Percentiles rank a stretch among this genome's conserved stretches.
Conservation (phyloP, 2,329 filamentous ascomycete genomes). For the Diaporthe australafricana region DNA sequence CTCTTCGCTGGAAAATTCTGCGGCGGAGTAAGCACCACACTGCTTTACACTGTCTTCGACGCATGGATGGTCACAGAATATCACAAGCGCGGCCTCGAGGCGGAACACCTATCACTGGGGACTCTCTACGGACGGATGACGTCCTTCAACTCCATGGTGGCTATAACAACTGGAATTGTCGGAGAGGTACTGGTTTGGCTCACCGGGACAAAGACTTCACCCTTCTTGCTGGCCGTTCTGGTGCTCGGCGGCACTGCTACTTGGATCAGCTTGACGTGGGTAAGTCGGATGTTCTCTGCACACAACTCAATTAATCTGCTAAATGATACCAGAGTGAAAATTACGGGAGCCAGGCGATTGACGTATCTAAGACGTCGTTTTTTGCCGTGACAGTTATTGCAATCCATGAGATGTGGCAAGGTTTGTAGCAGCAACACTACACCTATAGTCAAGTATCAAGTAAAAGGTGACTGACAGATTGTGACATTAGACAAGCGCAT, state of each 20-base stretch:
- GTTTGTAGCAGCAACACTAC: neutral
- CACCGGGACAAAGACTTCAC: slow-evolving; percentile 61
- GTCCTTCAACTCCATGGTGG: slow-evolving; percentile 65
- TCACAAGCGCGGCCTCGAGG: slow-evolving; percentile 57
- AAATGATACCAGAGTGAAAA: neutral
- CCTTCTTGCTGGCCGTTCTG: slow-evolving; percentile 41
- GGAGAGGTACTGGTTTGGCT: slow-evolving; percentile 62
- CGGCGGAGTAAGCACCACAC: slow-evolving; percentile 66
- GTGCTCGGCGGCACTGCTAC: slow-evolving; percentile 50
- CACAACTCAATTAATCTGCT: neutral
- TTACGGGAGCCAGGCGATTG: neutral
- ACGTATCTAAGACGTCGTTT: neutral
- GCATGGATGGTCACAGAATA: slow-evolving; percentile 72
- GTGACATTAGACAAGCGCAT: slow-evolving; percentile 56
- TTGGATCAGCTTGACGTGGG: slow-evolving; percentile 61
- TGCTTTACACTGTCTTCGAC: slow-evolving; percentile 70
- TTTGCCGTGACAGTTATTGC: neutral
- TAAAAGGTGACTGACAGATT: neutral
- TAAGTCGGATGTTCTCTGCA: slow-evolving; percentile 44
- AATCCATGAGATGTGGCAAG: neutral
- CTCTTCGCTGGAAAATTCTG: slow-evolving; percentile 66
- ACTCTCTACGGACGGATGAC: slow-evolving; percentile 65
- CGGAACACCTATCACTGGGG: slow-evolving; percentile 57
- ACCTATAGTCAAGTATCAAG: too few species aligned
- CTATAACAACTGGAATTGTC: slow-evolving; percentile 63